These are phyloP conservation scores for Styphnolobium japonicum DNA, from an alignment of 306 rosid genomes.

Conservation along the genomic window DNA sequence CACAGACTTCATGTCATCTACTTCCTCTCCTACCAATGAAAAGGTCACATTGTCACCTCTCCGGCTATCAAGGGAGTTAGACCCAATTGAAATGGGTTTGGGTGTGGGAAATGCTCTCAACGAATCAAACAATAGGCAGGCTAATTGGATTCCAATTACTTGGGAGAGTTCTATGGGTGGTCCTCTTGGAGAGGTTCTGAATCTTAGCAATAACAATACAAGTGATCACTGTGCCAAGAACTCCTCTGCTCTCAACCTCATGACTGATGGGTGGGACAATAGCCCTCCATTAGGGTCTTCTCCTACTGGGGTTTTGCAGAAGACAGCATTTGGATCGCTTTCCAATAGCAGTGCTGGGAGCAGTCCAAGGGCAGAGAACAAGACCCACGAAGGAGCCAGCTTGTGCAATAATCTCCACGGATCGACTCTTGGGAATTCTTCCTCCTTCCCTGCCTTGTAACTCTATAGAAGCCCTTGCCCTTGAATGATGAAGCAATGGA, in stretches of 20 bases:
- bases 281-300: conserved; percentile 81
- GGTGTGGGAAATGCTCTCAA: conserved; percentile 38
- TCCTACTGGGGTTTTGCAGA: conserved; percentile 85
- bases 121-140: conserved; percentile 37
- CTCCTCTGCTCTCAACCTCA: conserved; percentile 69
- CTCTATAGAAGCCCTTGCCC: neutral
- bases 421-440: conserved; percentile 40
- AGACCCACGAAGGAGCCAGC: conserved; percentile 57
- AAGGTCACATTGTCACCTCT: conserved; percentile 68
- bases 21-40: conserved; percentile 55
- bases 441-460: conserved; percentile 45
- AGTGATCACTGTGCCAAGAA: conserved; percentile 40
- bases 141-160: conserved; percentile 78
- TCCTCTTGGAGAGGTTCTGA: conserved; percentile 88
- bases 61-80: conserved; percentile 54
- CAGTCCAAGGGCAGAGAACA: conserved; percentile 81
- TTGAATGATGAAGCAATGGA: neutral
- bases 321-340: conserved; percentile 69
- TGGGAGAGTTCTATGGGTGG: conserved; percentile 90
- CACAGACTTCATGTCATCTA: conserved; percentile 43
- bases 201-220: conserved; percentile 45
- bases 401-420: conserved; percentile 65
- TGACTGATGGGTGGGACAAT: conserved; percentile 77
- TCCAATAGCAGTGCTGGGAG: conserved; percentile 93
- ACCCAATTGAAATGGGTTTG: conserved; percentile 60